These are phyloP conservation scores for Torulaspora gathmanii DNA, from an alignment of 805 yeast genomes.

Conservation along the genomic window DNA sequence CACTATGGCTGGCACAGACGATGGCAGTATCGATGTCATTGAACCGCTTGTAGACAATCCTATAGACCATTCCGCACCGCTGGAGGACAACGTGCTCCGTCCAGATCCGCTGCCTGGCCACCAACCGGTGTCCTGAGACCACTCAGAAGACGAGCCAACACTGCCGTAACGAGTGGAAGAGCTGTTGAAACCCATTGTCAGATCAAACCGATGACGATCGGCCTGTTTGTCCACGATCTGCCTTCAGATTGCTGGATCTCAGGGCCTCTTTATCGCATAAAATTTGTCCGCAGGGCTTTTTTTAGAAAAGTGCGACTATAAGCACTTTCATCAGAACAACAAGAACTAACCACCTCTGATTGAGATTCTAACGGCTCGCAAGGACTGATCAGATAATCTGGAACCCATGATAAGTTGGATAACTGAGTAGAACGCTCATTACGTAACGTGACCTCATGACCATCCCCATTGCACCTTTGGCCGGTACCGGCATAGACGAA, in stretches of 20 bases:
- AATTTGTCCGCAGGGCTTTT: constrained; percentile 5
- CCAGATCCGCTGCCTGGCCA: neutral
- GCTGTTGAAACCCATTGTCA: constrained; percentile 5
- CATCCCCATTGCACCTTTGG: too few species aligned
- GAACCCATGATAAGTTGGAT: too few species aligned
- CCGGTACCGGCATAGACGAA: too few species aligned
- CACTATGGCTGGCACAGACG: constrained; percentile 1
- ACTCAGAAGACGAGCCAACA: neutral
- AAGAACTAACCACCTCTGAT: neutral
- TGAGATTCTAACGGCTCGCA: too few species aligned
- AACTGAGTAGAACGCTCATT: too few species aligned
- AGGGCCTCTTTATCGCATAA: constrained; percentile 1
- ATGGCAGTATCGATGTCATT: neutral
- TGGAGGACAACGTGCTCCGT: neutral
- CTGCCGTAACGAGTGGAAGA: constrained; percentile 3
- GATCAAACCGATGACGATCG: neutral
- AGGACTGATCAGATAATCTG: too few species aligned
- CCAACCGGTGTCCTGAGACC: neutral
- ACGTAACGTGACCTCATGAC: too few species aligned
- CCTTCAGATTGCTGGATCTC: neutral
- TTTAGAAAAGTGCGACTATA: constrained; percentile 1
- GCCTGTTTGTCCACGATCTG: neutral
- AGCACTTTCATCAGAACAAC: neutral
- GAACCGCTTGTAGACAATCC: neutral
- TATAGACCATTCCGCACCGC: neutral